Conservation (phyloP, 1,284 basidiomycete species). For the Entoloma clypeatum region DNA sequence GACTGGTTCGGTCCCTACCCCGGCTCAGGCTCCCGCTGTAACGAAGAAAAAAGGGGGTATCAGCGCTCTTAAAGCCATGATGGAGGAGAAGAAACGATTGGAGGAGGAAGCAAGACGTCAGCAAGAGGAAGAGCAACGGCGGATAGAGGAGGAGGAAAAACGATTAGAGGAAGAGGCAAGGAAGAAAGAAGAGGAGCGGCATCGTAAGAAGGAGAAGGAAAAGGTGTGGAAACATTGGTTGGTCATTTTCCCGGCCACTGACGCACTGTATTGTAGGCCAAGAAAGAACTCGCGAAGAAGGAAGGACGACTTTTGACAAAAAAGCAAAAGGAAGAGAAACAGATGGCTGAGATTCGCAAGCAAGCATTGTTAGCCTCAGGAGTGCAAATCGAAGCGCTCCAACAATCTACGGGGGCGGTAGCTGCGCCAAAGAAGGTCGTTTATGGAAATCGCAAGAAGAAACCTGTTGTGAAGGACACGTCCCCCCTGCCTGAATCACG, state of each 20-base stretch:
- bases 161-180: slow-evolving; percentile 73
- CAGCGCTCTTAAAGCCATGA: slow-evolving; percentile 73
- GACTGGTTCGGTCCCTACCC: slow-evolving; percentile 48
- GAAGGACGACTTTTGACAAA: slow-evolving; percentile 90
- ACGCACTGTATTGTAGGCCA: slow-evolving; percentile 47
- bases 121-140: slow-evolving; percentile 72
- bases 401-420: slow-evolving; percentile 46
- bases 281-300: slow-evolving; percentile 82
- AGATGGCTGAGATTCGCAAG: slow-evolving; percentile 87
- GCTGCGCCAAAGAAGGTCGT: slow-evolving; percentile 62
- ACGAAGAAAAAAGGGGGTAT: slow-evolving; percentile 75
- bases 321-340: slow-evolving; percentile 94
- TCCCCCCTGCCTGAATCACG: slow-evolving; percentile 51
- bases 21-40: slow-evolving; percentile 39
- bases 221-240: slow-evolving; percentile 60
- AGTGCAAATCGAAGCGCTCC: slow-evolving; percentile 87
- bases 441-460: slow-evolving; percentile 86
- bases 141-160: slow-evolving; percentile 85
- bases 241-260: slow-evolving; percentile 4
- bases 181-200: slow-evolving; percentile 79
- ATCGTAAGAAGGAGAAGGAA: slow-evolving; percentile 85
- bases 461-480: slow-evolving; percentile 44
- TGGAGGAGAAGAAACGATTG: slow-evolving; percentile 85
- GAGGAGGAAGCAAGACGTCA: slow-evolving; percentile 73
- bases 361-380: slow-evolving; percentile 90